These are phyloP conservation scores for Thraustochytrium striatum DNA, from an alignment of 352 stramenopile species.

Conservation along the genomic window DNA sequence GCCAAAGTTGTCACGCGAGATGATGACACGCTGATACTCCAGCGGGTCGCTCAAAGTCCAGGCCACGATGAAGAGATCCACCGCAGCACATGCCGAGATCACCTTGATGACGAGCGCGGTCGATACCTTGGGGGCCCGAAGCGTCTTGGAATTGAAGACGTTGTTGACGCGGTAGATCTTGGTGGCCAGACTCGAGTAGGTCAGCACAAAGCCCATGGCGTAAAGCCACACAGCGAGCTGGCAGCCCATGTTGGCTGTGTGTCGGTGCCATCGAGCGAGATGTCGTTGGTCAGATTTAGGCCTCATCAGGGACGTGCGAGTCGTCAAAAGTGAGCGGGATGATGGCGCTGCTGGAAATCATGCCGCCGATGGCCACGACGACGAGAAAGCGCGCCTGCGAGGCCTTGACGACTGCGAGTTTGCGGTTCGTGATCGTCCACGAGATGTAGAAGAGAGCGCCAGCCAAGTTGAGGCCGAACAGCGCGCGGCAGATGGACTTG, in stretches of 20 bases:
- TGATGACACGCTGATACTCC: not conserved
- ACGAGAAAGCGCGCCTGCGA: slow-evolving; percentile 12
- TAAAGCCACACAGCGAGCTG: not conserved
- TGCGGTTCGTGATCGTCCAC: not conserved
- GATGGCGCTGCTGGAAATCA: not conserved
- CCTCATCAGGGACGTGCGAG: no score
- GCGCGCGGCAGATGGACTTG: no score
- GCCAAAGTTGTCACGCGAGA: no score
- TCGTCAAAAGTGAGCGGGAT: not conserved
- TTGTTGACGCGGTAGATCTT: not conserved
- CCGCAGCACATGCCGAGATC: no score
- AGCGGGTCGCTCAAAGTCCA: slow-evolving; percentile 10
- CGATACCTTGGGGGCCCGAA: no score
- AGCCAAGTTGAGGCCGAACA: not conserved
- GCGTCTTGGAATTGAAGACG: no score
- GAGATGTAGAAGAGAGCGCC: not conserved
- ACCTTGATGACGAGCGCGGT: no score
- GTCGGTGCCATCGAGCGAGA: slow-evolving; percentile 9
- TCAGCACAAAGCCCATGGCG: not conserved
- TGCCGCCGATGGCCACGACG: not conserved
- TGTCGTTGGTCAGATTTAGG: no score
- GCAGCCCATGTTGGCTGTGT: not conserved
- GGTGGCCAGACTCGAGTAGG: not conserved
- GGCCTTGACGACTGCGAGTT: not conserved
- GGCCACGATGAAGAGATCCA: not conserved